phyloP scores from a whole-genome alignment of 2,329 filamentous ascomycete species.

The Akanthomyces muscarius region DNA sequence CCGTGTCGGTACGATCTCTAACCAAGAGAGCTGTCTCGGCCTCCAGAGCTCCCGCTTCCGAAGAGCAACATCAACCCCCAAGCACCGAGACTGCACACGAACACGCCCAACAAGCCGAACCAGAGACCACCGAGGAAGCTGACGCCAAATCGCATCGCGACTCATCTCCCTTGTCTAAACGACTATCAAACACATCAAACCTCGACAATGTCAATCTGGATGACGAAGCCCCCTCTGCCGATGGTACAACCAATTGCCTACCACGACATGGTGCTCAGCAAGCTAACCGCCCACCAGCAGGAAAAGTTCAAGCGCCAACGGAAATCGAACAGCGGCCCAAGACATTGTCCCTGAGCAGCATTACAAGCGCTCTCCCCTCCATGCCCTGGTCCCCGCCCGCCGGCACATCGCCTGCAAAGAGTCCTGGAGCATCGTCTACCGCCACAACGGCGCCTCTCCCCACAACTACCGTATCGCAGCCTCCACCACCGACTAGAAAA shows the following conservation, averaged over 20 bases:
- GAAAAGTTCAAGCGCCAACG: conserved; percentile 21
- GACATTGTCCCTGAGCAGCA: conserved; percentile 62
- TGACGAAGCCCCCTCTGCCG: conserved; percentile 44
- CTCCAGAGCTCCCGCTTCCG: conserved; percentile 14
- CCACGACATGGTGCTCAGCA: not conserved
- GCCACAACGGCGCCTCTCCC: conserved; percentile 33
- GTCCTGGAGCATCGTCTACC: conserved; percentile 33
- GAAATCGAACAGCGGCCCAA: conserved; percentile 44
- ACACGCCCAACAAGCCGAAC: not conserved
- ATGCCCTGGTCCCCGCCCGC: conserved; percentile 67
- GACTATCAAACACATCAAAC: conserved; percentile 44
- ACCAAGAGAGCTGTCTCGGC: conserved; percentile 42
- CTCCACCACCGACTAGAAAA: conserved; percentile 55
- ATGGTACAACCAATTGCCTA: conserved; percentile 27
- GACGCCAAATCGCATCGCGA: conserved; percentile 26
- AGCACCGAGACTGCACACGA: not conserved
- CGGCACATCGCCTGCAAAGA: conserved; percentile 43
- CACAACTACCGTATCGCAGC: conserved; percentile 21
- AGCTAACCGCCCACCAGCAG: not conserved
- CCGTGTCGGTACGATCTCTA: conserved; percentile 58
- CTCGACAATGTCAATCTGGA: conserved; percentile 64
- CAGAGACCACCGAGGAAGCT: conserved; percentile 10
- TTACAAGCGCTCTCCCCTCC: conserved; percentile 67
- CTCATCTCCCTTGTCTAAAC: conserved; percentile 39
- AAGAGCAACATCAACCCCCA: conserved; percentile 18